Conservation (phyloP, 1,284 basidiomycete species). For the Cryptococcus sp. region DNA sequence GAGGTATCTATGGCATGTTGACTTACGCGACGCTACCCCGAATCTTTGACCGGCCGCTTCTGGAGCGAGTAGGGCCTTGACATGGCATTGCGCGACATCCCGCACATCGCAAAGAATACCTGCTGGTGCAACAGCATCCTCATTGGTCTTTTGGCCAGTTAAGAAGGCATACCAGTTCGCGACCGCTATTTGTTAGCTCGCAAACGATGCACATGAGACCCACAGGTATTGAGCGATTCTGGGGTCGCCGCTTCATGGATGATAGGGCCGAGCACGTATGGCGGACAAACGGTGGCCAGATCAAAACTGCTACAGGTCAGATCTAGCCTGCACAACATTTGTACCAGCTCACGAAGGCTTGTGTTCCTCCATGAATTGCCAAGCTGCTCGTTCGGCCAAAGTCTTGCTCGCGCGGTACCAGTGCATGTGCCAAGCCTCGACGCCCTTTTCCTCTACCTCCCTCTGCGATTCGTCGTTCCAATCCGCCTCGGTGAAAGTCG, state of each 20-base stretch:
- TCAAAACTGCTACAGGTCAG: constrained; percentile 16
- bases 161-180: constrained; percentile 31
- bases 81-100: constrained; percentile 28
- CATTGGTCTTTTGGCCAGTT: constrained; percentile 25
- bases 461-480: constrained; percentile 33
- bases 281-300: constrained; percentile 30
- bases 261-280: constrained; percentile 33
- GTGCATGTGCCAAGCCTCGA: constrained; percentile 28
- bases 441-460: constrained; percentile 33
- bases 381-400: constrained; percentile 47
- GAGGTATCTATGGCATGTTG: neutral
- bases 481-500: constrained; percentile 30
- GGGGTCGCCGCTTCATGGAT: constrained; percentile 26
- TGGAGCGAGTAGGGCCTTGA: constrained; percentile 20
- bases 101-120: constrained; percentile 33
- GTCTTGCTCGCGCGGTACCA: constrained; percentile 51
- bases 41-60: constrained; percentile 28
- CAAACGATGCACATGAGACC: neutral
- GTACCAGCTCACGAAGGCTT: constrained; percentile 15
- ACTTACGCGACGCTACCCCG: constrained; percentile 27
- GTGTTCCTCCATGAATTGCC: constrained; percentile 44
- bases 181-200: constrained; percentile 14
- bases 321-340: too few relatives aligned
- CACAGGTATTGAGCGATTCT: constrained; percentile 28
- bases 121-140: constrained; percentile 28